Evolutionary conservation across 2,329 filamentous ascomycete genomes (phyloP).

Genomic region (Akanthomyces muscarius): DNA sequence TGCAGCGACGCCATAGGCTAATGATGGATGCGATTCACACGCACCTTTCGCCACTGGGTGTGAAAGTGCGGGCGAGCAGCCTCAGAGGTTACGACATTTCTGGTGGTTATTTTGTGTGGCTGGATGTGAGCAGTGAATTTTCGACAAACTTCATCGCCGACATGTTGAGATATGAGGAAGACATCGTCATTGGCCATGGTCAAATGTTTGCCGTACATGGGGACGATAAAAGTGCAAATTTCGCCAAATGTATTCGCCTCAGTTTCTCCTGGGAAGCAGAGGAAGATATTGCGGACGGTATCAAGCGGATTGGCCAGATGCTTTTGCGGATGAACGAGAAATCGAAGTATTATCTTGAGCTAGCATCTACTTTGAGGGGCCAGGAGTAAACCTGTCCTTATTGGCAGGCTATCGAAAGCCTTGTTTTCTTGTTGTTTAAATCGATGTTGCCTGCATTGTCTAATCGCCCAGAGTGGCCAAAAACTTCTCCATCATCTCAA

Average conservation of each 20-base stretch:
- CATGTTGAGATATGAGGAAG: conserved; percentile 57
- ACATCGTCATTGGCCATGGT: conserved; percentile 64
- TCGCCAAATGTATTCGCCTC: conserved; percentile 58
- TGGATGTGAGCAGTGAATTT: conserved; percentile 53
- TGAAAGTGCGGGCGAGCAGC: conserved; percentile 37
- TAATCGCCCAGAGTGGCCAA: not conserved
- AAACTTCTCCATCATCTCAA: conserved; percentile 27
- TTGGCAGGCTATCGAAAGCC: not conserved
- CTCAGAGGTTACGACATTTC: conserved; percentile 47
- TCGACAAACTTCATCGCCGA: conserved; percentile 54
- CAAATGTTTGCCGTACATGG: conserved; percentile 65
- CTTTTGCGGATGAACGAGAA: conserved; percentile 31
- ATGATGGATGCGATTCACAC: conserved; percentile 57
- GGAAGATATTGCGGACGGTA: conserved; percentile 60
- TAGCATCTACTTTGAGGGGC: conserved; percentile 2
- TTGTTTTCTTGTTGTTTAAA: not conserved
- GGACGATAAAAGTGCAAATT: conserved; percentile 51
- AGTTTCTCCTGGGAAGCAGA: conserved; percentile 73
- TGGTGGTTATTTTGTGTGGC: conserved; percentile 85
- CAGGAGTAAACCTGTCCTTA: not conserved
- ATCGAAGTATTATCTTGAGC: conserved; percentile 25
- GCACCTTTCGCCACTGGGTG: conserved; percentile 59
- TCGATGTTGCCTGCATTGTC: not conserved
- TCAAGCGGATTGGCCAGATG: conserved; percentile 57
- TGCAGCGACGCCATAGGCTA: conserved; percentile 42